Conservation (phyloP, 768 basidiomycete species). For the Agrocybe praecox region DNA sequence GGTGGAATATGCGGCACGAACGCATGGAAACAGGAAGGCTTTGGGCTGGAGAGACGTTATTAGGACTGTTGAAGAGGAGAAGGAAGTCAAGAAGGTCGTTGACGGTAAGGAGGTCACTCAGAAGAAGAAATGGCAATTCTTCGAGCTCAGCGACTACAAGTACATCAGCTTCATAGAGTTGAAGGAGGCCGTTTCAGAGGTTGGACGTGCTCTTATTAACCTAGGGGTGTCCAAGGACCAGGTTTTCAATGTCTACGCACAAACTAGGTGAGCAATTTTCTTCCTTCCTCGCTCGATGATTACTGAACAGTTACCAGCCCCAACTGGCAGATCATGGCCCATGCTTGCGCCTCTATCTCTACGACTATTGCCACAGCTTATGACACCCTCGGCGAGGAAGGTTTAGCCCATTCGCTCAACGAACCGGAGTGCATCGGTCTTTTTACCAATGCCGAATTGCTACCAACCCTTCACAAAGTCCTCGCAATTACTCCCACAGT, state of each 20-base stretch:
- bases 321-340: slow-evolving; percentile 88
- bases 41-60: slow-evolving; percentile 81
- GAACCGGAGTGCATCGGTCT: slow-evolving; percentile 78
- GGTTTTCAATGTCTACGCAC: slow-evolving; percentile 89
- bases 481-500: slow-evolving; percentile 73
- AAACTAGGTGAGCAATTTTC: slow-evolving; percentile 64
- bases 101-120: slow-evolving; percentile 83
- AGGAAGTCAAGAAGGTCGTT: slow-evolving; percentile 83
- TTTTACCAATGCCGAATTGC: slow-evolving; percentile 92
- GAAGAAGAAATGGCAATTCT: slow-evolving; percentile 97
- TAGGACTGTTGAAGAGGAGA: slow-evolving; percentile 78
- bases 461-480: slow-evolving; percentile 76
- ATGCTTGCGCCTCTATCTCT: slow-evolving; percentile 78
- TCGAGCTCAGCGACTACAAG: slow-evolving; percentile 87
- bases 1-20: slow-evolving; percentile 70
- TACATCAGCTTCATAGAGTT: slow-evolving; percentile 78
- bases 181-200: slow-evolving; percentile 59
- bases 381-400: slow-evolving; percentile 89
- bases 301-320: slow-evolving; percentile 41
- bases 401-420: slow-evolving; percentile 88
- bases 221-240: slow-evolving; percentile 68
- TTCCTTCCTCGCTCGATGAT: background rate
- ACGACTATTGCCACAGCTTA: slow-evolving; percentile 93
- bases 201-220: slow-evolving; percentile 73
- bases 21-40: slow-evolving; percentile 74